Evolutionary conservation across 2,329 filamentous ascomycete genomes (phyloP).

Genomic region (Mariannaea elegans): DNA sequence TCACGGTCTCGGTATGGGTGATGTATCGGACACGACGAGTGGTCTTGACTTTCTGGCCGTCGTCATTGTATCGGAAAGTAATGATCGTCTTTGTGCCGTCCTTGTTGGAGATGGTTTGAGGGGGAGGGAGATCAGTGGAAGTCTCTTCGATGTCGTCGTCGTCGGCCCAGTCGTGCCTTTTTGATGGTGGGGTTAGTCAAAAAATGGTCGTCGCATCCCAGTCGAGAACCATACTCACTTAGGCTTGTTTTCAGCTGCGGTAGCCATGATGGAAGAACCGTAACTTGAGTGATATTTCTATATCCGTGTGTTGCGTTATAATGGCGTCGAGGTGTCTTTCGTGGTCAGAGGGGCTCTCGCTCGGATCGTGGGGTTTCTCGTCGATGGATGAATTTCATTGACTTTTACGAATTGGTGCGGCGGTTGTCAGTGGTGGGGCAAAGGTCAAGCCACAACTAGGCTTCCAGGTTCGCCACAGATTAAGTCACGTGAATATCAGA

Average conservation of each 20-base stretch:
- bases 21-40: conserved; percentile 95
- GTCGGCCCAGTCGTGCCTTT: conserved; percentile 88
- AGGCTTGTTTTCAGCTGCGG: conserved; percentile 50
- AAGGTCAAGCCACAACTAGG: conserved; percentile 40
- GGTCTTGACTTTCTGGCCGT: conserved; percentile 95
- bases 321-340: conserved; percentile 34
- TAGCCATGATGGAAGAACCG: conserved; percentile 48
- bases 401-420: conserved; percentile 52
- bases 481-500: conserved; percentile 41
- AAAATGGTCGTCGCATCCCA: conserved; percentile 28
- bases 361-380: conserved; percentile 51
- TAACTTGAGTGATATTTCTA: conserved; percentile 25
- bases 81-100: conserved; percentile 97
- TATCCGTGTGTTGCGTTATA: conserved; percentile 21
- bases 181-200: conserved; percentile 50
- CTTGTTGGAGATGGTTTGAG: conserved; percentile 94
- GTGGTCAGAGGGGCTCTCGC: conserved; percentile 34
- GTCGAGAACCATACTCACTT: conserved; percentile 45
- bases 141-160: conserved; percentile 88
- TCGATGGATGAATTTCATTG: conserved; percentile 49
- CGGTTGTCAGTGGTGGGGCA: conserved; percentile 47
- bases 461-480: conserved; percentile 6
- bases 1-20: conserved; percentile 90
- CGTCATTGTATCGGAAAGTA: conserved; percentile 88
- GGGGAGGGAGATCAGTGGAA: conserved; percentile 75